phyloP scores from a whole-genome alignment of 164 flowering plant species.

The Brasenia schreberi region DNA sequence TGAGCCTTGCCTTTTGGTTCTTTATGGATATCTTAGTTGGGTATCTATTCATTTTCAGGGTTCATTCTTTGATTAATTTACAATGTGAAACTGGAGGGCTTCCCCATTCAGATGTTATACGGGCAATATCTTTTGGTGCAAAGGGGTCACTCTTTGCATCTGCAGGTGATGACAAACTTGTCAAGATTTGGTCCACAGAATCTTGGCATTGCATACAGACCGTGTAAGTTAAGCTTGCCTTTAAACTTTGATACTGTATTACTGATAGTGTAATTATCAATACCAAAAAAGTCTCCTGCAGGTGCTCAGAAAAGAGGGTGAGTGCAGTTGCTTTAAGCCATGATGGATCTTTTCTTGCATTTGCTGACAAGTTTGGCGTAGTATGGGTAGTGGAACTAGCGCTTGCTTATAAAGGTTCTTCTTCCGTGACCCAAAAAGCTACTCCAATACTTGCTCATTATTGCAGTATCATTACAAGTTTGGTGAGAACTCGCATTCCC shows the following conservation, averaged over 20 bases:
- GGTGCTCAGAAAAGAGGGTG: conserved; percentile 88
- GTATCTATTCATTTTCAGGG: conserved; percentile 19
- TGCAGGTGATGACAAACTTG: conserved; percentile 90
- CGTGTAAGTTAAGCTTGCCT: conserved; percentile 38
- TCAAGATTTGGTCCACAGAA: conserved; percentile 69
- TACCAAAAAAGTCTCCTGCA: conserved; percentile 13
- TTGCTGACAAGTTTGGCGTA: conserved; percentile 95
- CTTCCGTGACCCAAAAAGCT: conserved; percentile 32
- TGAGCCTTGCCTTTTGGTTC: too few species aligned
- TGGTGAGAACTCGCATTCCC: conserved; percentile 32
- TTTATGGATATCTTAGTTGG: not conserved
- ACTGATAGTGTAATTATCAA: not conserved
- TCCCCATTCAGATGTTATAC: conserved; percentile 58
- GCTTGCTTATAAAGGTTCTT: conserved; percentile 16
- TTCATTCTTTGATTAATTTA: conserved; percentile 26
- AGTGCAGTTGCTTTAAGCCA: conserved; percentile 74
- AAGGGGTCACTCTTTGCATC: conserved; percentile 64
- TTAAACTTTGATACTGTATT: not conserved
- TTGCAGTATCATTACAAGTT: conserved; percentile 91
- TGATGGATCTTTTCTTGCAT: conserved; percentile 54
- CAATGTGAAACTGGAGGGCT: conserved; percentile 41
- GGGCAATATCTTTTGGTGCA: conserved; percentile 62
- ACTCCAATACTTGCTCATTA: conserved; percentile 71
- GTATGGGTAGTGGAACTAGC: conserved; percentile 56
- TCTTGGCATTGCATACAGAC: conserved; percentile 58